Percentiles rank a stretch among this genome's conserved stretches.
Evolutionary conservation across 2,329 filamentous ascomycete species (phyloP).

Genomic region (Penicillium hordei): DNA sequence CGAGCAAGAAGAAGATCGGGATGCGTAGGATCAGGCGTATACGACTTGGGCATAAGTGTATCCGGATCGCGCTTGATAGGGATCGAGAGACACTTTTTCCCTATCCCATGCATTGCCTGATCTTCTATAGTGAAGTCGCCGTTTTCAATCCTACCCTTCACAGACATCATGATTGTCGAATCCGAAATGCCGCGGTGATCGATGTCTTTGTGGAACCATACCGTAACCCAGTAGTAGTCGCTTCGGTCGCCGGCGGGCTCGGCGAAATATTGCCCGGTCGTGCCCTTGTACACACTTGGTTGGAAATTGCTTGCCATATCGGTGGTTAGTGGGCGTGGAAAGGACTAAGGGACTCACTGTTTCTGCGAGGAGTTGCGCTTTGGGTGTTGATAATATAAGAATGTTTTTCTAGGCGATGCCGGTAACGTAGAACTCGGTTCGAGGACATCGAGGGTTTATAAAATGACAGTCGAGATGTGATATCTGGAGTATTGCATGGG

Average conservation of each 20-base stretch:
- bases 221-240: slow-evolving; percentile 4
- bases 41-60: neutral
- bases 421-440: neutral
- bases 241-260: neutral
- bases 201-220: neutral
- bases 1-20: neutral
- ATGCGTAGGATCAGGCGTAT: neutral
- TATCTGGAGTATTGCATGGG: neutral
- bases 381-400: neutral
- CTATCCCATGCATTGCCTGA: neutral
- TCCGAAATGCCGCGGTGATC: neutral
- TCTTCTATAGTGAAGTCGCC: neutral
- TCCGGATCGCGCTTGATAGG: neutral
- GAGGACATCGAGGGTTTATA: neutral
- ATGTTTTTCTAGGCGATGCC: neutral
- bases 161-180: neutral
- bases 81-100: neutral
- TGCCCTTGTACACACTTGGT: neutral
- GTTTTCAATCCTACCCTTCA: neutral
- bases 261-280: neutral
- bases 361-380: too few species aligned
- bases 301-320: neutral
- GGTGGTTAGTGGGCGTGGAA: neutral
- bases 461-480: neutral
- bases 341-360: too few species aligned